Evolutionary conservation across 345 rosid species (phyloP).

Genomic region (Citropsis articulata): DNA sequence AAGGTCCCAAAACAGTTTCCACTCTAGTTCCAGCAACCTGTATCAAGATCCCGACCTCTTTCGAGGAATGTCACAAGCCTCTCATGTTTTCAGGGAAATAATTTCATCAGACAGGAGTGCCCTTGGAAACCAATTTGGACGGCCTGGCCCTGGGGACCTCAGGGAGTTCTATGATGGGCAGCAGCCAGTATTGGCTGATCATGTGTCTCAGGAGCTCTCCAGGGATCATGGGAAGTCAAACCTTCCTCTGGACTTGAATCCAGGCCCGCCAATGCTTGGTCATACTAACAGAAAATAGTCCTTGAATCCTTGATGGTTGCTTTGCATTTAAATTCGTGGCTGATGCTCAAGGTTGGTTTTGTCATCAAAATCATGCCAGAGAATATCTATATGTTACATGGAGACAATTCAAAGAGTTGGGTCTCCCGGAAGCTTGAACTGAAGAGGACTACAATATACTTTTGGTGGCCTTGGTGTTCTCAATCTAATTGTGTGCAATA

Average conservation of each 20-base stretch:
- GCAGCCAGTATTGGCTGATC: conserved; percentile 53
- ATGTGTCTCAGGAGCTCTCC: conserved; percentile 60
- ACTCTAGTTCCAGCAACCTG: conserved; percentile 23
- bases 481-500: not conserved
- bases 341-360: not conserved
- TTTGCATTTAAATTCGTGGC: conserved; percentile 21
- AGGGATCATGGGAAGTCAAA: conserved; percentile 57
- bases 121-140: conserved; percentile 39
- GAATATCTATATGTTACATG: not conserved
- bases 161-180: conserved; percentile 43
- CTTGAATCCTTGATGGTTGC: not conserved
- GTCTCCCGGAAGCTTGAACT: conserved; percentile 3
- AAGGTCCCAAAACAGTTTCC: conserved; percentile 44
- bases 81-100: conserved; percentile 52
- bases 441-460: not conserved
- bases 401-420: not conserved
- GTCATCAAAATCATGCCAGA: not conserved
- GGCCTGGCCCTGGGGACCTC: conserved; percentile 20
- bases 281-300: conserved; percentile 33
- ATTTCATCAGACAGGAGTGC: conserved; percentile 38
- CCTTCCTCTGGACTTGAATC: conserved; percentile 49
- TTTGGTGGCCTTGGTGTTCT: not conserved
- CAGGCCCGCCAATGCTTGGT: conserved; percentile 38
- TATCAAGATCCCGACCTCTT: conserved; percentile 55
- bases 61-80: conserved; percentile 43